Percentiles rank a stretch among this genome's conserved stretches.
Conservation (phyloP, 441 rosid species). For the Brassica balearica region DNA sequence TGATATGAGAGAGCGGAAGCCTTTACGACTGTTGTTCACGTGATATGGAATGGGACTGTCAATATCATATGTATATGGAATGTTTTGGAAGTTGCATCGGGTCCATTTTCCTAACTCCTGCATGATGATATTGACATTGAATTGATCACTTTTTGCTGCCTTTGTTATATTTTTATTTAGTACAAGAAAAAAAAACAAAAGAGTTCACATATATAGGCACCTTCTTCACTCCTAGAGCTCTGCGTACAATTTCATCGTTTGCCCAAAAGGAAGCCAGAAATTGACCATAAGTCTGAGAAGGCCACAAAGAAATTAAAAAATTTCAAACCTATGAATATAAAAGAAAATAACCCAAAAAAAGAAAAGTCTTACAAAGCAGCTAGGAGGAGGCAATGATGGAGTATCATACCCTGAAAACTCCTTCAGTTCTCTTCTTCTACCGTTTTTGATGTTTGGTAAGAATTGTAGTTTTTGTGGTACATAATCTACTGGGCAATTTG, state of each 20-base stretch:
- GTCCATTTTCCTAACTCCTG: constrained; percentile 55
- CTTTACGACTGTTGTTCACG: constrained; percentile 52
- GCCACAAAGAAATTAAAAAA: neutral
- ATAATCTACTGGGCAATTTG: constrained; percentile 46
- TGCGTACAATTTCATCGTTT: constrained; percentile 58
- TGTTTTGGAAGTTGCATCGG: constrained; percentile 49
- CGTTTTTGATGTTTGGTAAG: constrained; percentile 3
- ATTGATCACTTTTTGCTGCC: constrained; percentile 37
- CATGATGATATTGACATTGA: neutral
- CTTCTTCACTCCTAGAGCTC: constrained; percentile 49
- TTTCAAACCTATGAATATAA: neutral
- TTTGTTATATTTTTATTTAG: neutral
- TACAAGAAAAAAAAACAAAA: neutral
- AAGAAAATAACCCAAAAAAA: neutral
- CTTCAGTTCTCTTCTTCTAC: constrained; percentile 48
- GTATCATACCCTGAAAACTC: constrained; percentile 42
- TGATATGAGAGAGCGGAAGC: constrained; percentile 58
- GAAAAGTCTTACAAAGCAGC: constrained; percentile 50
- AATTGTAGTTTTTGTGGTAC: constrained; percentile 7
- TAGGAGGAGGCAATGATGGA: constrained; percentile 42
- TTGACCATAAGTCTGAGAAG: constrained; percentile 49
- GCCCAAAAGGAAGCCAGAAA: constrained; percentile 58
- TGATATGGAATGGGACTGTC: constrained; percentile 46
- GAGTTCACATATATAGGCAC: neutral
- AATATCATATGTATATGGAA: constrained; percentile 51